These are phyloP conservation scores for Solanum hybrid DNA, from an alignment of 305 asterid genomes.

Conservation along the genomic window DNA sequence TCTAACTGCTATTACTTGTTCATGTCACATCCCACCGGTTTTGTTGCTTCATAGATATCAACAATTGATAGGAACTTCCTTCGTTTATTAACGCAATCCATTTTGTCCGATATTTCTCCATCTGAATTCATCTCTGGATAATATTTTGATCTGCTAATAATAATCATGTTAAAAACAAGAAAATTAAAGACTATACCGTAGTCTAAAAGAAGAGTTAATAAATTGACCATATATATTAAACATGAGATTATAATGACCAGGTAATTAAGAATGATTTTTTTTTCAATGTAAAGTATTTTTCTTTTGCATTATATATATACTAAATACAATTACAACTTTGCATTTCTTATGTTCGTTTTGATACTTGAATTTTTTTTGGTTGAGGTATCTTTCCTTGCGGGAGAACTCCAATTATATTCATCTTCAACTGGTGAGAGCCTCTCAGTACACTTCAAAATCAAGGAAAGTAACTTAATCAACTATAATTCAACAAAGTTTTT, in stretches of 20 bases:
- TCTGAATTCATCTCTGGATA: neutral
- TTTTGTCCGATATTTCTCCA: neutral
- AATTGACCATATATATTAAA: neutral
- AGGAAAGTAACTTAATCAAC: neutral
- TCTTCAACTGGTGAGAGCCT: neutral
- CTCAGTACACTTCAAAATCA: neutral
- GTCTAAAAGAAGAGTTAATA: neutral
- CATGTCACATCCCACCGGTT: neutral
- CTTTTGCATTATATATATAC: no score
- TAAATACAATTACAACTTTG: neutral
- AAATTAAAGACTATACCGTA: no score
- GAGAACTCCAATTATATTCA: neutral
- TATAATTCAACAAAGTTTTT: neutral
- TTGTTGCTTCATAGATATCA: neutral
- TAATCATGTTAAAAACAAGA: neutral
- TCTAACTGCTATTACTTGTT: neutral
- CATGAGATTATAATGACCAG: neutral
- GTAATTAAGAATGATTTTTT: neutral
- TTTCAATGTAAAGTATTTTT: neutral
- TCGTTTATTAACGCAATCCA: neutral
- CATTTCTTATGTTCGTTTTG: neutral
- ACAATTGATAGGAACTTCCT: neutral
- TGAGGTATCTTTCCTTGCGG: neutral
- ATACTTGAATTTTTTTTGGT: neutral
- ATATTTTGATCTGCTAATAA: neutral